Evolutionary conservation across 306 rosid species (phyloP).

Genomic region (Geum urbanum): DNA sequence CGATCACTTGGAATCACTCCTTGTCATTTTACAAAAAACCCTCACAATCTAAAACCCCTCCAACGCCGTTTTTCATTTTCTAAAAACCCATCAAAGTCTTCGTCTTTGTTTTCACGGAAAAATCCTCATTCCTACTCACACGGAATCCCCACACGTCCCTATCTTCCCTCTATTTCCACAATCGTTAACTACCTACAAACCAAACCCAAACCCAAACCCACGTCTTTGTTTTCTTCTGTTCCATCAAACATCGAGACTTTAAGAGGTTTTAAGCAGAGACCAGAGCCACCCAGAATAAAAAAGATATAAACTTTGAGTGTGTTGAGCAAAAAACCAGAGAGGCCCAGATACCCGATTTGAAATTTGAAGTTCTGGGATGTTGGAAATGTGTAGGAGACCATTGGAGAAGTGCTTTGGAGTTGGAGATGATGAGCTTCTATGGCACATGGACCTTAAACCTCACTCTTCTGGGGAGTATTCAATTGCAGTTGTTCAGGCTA

Average conservation of each 20-base stretch:
- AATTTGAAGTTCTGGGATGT: slow-evolving; percentile 34
- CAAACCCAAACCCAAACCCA: slow-evolving; percentile 16
- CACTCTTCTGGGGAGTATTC: slow-evolving; percentile 91
- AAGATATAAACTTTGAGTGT: not conserved
- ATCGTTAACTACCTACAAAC: not conserved
- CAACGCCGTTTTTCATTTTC: not conserved
- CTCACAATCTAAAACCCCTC: not conserved
- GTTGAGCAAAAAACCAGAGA: not conserved
- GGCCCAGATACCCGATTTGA: not conserved
- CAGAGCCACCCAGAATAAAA: slow-evolving; percentile 6
- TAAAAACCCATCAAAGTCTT: not conserved
- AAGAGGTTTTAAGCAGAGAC: not conserved
- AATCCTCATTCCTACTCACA: slow-evolving; percentile 17
- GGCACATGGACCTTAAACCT: slow-evolving; percentile 83
- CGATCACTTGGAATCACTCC: not conserved
- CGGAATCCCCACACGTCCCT: slow-evolving; percentile 49
- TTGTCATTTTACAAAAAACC: not conserved
- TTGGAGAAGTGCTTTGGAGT: slow-evolving; percentile 58
- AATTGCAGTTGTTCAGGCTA: slow-evolving; percentile 91
- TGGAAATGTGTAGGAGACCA: slow-evolving; percentile 47
- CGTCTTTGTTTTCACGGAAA: not conserved
- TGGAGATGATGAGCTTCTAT: slow-evolving; percentile 59
- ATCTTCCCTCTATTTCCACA: slow-evolving; percentile 18
- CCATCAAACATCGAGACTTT: not conserved
- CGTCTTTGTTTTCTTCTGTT: slow-evolving; percentile 7